Base-by-base conservation (phyloP, 2,329 filamentous ascomycete genomes). In the Paracoccidioides brasiliensis region DNA sequence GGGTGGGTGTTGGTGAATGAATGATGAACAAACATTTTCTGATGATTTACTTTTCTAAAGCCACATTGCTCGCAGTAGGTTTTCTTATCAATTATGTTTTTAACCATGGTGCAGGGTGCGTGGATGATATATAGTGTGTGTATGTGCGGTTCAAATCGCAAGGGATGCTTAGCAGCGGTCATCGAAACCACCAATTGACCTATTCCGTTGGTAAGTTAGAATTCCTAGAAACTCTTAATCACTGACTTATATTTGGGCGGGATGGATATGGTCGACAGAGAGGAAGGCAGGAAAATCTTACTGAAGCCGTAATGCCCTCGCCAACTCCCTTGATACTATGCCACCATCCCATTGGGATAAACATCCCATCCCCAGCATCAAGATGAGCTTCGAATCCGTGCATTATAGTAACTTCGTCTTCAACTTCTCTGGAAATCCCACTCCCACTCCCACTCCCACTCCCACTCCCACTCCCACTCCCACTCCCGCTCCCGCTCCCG, bases 261-360 rank as follows among this genome's bases (percentile, higher is more conserved):
- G 53, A 4, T 61, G 56, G 32, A 37, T 52, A 38, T 37, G 48
- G 48, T 15, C 49, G 30, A n/a, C 15, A 30, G 9, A 37, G 22
- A 15, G 40, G 46, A 52, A 50, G 22, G 12, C 4, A 28, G 30
- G n/a, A 49, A 8, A 37, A 30, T 70, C 74, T 67, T 62, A 81
- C 80, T 56, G 80, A 82, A 58, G 76, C 81, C 54, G 78, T 83
- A 53, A 82, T 76, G 28, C 78, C 75, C 55, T 73, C 62, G 1
- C 80, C 81, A 48, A 77, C 63, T 42, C 87, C 86, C 65, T 79
- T 83, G 55, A 94, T 80, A 66, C 85, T 88, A 76, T 94, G 88
- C 88, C 88, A 94, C 87, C 88, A 93, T 1, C 86, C 86, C 57
- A 81, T 80, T 0, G 88, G 89, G 41, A 94, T 88, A 67, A 88